Percentiles rank a stretch among this genome's conserved stretches.
Evolutionary conservation across 345 rosid genomes (phyloP).

Genomic region (Corymbia maculata): DNA sequence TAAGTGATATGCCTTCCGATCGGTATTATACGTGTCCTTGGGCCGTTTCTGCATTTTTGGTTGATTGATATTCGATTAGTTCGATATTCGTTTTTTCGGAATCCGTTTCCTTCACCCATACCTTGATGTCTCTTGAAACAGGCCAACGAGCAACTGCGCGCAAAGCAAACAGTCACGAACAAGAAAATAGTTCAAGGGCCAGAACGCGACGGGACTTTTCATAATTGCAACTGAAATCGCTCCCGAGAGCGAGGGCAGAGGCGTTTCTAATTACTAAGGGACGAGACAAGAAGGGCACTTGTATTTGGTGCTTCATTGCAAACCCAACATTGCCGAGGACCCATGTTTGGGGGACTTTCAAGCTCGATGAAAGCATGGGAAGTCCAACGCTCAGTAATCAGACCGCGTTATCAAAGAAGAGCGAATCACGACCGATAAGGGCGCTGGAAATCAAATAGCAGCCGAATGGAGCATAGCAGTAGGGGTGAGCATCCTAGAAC

Average conservation of each 20-base stretch:
- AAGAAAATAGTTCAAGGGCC: background rate
- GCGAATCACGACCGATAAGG: no score
- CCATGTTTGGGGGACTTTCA: slow-evolving; percentile 2
- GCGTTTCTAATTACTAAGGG: slow-evolving; percentile 47
- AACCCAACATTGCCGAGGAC: slow-evolving; percentile 35
- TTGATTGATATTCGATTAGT: no score
- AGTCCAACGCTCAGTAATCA: background rate
- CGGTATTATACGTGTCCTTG: no score
- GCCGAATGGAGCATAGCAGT: background rate
- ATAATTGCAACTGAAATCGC: background rate
- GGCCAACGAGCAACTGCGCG: slow-evolving; percentile 55
- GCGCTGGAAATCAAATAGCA: background rate
- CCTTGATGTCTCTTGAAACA: slow-evolving; percentile 42
- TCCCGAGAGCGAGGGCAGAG: background rate
- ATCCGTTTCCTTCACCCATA: no score
- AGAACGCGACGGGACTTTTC: no score
- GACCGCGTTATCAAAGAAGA: background rate
- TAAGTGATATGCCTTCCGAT: no score
- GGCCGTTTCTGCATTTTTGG: no score
- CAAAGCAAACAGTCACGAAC: background rate
- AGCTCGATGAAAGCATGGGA: background rate
- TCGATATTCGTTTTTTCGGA: no score
- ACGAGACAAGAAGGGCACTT: slow-evolving; percentile 71
- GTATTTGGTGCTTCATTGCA: slow-evolving; percentile 52
- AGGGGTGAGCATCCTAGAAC: fast-evolving